These are phyloP conservation scores for Cordyceps militaris DNA, from an alignment of 2,329 filamentous ascomycete genomes.

Conservation along the genomic window DNA sequence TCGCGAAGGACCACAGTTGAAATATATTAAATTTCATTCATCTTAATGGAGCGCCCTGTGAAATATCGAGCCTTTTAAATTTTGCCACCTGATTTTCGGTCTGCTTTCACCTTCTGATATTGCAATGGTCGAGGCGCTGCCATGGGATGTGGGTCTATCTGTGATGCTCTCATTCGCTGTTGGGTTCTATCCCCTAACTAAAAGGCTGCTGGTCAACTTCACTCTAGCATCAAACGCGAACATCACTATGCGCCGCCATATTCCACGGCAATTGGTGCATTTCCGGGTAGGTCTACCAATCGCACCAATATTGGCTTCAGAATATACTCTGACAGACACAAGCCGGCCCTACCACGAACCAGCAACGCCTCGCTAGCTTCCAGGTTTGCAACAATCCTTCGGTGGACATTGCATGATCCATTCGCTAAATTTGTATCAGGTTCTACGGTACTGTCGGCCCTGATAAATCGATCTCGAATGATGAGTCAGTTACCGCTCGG, in stretches of 20 bases:
- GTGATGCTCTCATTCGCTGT: background rate
- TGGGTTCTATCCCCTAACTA: background rate
- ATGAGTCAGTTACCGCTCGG: background rate
- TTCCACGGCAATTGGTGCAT: background rate
- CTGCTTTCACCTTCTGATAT: too few relatives aligned
- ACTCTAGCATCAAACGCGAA: background rate
- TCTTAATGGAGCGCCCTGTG: too few relatives aligned
- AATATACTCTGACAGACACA: background rate
- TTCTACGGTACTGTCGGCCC: background rate
- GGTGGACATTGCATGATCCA: background rate
- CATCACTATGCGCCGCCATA: slow-evolving; percentile 5
- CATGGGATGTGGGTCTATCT: background rate
- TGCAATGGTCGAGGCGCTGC: too few relatives aligned
- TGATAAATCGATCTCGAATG: background rate
- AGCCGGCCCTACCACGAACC: background rate
- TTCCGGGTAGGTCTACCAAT: background rate
- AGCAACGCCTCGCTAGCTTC: background rate
- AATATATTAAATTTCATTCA: too few relatives aligned
- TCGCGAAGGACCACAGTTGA: background rate
- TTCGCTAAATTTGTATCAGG: background rate
- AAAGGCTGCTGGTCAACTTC: background rate
- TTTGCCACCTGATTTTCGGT: too few relatives aligned
- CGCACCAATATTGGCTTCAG: too few relatives aligned
- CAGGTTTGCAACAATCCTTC: background rate
- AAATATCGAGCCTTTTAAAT: too few relatives aligned